Evolutionary conservation across 2,329 filamentous ascomycete genomes (phyloP), one percentile per base, ranked within the genome.

Genomic region (Elsinoe arachidis): DNA sequence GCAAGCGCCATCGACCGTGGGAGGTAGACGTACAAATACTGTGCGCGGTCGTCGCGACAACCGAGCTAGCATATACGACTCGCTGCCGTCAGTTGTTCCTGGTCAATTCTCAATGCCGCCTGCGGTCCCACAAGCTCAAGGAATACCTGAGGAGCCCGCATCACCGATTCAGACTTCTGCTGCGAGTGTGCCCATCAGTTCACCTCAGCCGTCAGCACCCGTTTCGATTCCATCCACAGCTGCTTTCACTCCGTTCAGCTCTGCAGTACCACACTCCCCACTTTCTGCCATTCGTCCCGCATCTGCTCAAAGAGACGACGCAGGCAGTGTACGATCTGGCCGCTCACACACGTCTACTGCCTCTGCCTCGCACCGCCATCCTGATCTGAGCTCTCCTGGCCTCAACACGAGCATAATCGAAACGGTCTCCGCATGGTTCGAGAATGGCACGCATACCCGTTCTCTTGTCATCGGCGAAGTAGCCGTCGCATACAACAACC

Each of bases 401-500:
- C 77, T 99, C 5, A 93, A 90, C 69, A 84, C 88, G 2, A 97
- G 92, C 12, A 81, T 97, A 57, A 87, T 97, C 53, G 93, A 99
- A 71, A 93, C 87, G 0, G 83, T 97, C n/a, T 93, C 84, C 60
- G 88, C 88, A 12, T 83, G 83, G 55, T 95, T 96, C 68, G 86
- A 91, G 58, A 81, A 86, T 34, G 88, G 88, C 7, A 77, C 76
- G 11, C 73, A 91, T 10, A 87, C 82, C 61, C 85, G 83, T 51
- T 84, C 85, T 12, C 86, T 86, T 59, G 82, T 96, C 19, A 83
- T 85, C 44, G 93, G 93, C 58, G 92, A 99, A 73, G 84, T 99
- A 63, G 93, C 92, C 2, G 82, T 99, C 62, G 83, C 86, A 19
- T 91, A 91, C 70, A 93, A 93, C 57, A 70, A 80, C 15, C 74